Percentiles rank a stretch among this genome's conserved stretches.
Evolutionary conservation across 192 early-diverging fungal species (phyloP).

Genomic region (Entrophospora sp.): DNA sequence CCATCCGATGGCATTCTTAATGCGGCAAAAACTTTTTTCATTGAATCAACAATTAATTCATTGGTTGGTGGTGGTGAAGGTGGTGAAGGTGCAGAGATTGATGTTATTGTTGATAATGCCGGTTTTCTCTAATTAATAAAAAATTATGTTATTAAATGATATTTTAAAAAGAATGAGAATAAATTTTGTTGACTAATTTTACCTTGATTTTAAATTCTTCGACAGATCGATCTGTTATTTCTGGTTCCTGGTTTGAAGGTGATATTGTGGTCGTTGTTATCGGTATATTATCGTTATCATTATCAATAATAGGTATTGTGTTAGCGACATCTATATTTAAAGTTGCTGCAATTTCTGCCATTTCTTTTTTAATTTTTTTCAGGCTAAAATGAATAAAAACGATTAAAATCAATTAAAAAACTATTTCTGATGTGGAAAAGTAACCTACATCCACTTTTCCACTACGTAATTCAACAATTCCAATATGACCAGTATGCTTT

Average conservation of each 20-base stretch:
- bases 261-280: neutral
- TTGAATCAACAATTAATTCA: conserved; percentile 1
- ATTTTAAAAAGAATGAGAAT: neutral
- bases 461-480: conserved; percentile 16
- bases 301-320: neutral
- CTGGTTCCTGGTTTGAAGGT: no score
- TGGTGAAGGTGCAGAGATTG: neutral
- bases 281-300: neutral
- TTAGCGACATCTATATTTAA: neutral
- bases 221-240: no score
- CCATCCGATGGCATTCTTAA: conserved; percentile 16
- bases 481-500: conserved; percentile 20
- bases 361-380: conserved; percentile 18
- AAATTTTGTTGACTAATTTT: neutral
- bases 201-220: no score
- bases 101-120: conserved; percentile 2
- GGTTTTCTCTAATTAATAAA: conserved; percentile 2
- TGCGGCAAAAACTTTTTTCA: conserved; percentile 12
- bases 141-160: neutral
- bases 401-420: neutral
- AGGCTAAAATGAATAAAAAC: neutral
- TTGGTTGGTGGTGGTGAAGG: neutral
- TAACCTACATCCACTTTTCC: conserved; percentile 19
- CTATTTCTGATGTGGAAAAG: neutral
- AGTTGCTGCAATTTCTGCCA: conserved; percentile 19